phyloP scores from a whole-genome alignment of 2,329 filamentous ascomycete species.

The Monosporascus sp. region DNA sequence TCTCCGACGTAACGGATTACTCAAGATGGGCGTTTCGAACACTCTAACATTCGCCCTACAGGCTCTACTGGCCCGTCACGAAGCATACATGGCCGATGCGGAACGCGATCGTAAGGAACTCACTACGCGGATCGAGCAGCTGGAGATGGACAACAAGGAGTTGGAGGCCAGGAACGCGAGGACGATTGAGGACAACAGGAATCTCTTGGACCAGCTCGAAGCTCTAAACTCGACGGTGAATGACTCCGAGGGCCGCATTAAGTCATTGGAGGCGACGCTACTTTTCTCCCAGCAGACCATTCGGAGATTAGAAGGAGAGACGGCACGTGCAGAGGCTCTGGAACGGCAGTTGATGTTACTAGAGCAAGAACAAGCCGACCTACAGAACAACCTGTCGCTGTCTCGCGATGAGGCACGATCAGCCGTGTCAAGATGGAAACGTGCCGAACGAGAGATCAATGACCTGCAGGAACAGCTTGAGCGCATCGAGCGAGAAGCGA shows the following conservation, averaged over 20 bases:
- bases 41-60: constrained; percentile 71
- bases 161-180: constrained; percentile 73
- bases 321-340: constrained; percentile 68
- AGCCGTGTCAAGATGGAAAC: constrained; percentile 77
- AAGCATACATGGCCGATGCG: constrained; percentile 88
- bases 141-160: constrained; percentile 69
- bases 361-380: constrained; percentile 72
- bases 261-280: constrained; percentile 69
- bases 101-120: constrained; percentile 77
- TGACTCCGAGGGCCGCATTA: constrained; percentile 76
- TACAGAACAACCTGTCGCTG: constrained; percentile 62
- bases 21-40: constrained; percentile 28
- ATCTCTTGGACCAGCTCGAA: constrained; percentile 79
- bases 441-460: constrained; percentile 72
- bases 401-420: constrained; percentile 72
- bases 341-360: constrained; percentile 75
- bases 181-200: constrained; percentile 77
- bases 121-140: constrained; percentile 63
- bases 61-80: constrained; percentile 87
- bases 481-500: constrained; percentile 77
- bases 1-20: not conserved
- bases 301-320: constrained; percentile 67
- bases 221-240: constrained; percentile 71
- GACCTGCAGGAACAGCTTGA: constrained; percentile 85
- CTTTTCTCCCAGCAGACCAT: constrained; percentile 73